Evolutionary conservation across 257 asterid genomes (phyloP).

Genomic region (Gentiana dahurica): DNA sequence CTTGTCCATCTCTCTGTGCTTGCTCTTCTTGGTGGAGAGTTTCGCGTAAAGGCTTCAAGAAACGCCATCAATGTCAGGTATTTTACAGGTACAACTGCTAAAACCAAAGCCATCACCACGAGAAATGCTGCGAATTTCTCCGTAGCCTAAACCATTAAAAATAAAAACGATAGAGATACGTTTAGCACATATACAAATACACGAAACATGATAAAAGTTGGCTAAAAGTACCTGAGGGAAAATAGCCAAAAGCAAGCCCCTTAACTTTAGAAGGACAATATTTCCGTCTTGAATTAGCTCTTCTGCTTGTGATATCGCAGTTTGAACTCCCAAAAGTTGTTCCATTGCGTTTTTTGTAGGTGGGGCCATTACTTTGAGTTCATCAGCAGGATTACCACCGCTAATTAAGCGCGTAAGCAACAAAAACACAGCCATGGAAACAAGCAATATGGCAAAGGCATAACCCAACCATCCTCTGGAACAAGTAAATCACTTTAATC

Average conservation of each 20-base stretch:
- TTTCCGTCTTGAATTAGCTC: constrained; percentile 84
- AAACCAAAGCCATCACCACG: constrained; percentile 29
- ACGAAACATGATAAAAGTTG: background rate
- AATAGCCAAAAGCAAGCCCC: constrained; percentile 70
- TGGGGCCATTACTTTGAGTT: constrained; percentile 68
- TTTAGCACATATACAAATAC: background rate
- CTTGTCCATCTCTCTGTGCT: constrained; percentile 78
- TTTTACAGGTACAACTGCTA: constrained; percentile 49
- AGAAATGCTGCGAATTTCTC: constrained; percentile 49
- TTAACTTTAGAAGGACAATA: constrained; percentile 60
- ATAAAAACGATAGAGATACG: background rate
- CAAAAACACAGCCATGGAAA: constrained; percentile 59
- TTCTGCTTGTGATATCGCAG: constrained; percentile 79
- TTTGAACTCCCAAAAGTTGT: constrained; percentile 94
- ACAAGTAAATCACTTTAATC: no score
- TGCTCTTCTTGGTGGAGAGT: constrained; percentile 59
- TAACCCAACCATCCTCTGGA: constrained; percentile 83
- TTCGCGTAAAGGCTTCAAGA: constrained; percentile 58
- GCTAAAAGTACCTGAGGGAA: constrained; percentile 66
- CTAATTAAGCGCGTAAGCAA: constrained; percentile 50
- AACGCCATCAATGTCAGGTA: constrained; percentile 40
- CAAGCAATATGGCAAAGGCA: constrained; percentile 31
- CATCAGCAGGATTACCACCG: constrained; percentile 54
- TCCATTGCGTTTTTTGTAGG: constrained; percentile 88
- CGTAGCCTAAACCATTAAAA: constrained; percentile 44